Conservation (phyloP, 345 rosid genomes). For the Linum lewisii region DNA sequence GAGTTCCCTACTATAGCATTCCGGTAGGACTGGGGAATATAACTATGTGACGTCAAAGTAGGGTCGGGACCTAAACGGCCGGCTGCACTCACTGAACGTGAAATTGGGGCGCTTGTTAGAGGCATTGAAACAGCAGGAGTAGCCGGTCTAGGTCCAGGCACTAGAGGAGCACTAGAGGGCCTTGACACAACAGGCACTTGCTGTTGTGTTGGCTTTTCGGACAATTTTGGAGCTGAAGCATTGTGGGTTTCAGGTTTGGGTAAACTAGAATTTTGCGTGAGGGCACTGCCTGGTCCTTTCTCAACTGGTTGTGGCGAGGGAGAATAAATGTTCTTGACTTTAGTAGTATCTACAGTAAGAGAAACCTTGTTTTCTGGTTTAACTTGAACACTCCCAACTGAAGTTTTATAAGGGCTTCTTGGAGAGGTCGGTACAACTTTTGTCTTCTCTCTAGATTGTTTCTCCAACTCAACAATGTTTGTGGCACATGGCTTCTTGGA, state of each 20-base stretch:
- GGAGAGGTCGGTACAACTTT: slow-evolving; percentile 44
- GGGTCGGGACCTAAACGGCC: slow-evolving; percentile 70
- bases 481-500: slow-evolving; percentile 30
- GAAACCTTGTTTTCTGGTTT: slow-evolving; percentile 39
- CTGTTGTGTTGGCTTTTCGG: slow-evolving; percentile 31
- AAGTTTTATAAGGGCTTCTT: slow-evolving; percentile 28
- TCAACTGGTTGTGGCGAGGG: slow-evolving; percentile 35
- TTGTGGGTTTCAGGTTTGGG: slow-evolving; percentile 43
- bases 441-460: slow-evolving; percentile 44
- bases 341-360: slow-evolving; percentile 24
- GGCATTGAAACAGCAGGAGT: slow-evolving; percentile 45
- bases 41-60: slow-evolving; percentile 37
- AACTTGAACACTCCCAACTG: slow-evolving; percentile 23
- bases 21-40: slow-evolving; percentile 64
- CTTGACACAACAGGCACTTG: slow-evolving; percentile 55
- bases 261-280: slow-evolving; percentile 19
- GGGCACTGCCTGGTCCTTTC: slow-evolving; percentile 23
- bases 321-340: slow-evolving; percentile 31
- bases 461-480: slow-evolving; percentile 42
- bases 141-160: slow-evolving; percentile 45
- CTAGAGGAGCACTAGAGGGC: slow-evolving; percentile 85
- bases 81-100: slow-evolving; percentile 78
- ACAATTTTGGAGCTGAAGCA: slow-evolving; percentile 27
- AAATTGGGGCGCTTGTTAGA: slow-evolving; percentile 50
- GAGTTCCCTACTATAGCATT: slow-evolving; percentile 71